phyloP scores from a whole-genome alignment of 805 yeast genomes.

The Candida takata region DNA sequence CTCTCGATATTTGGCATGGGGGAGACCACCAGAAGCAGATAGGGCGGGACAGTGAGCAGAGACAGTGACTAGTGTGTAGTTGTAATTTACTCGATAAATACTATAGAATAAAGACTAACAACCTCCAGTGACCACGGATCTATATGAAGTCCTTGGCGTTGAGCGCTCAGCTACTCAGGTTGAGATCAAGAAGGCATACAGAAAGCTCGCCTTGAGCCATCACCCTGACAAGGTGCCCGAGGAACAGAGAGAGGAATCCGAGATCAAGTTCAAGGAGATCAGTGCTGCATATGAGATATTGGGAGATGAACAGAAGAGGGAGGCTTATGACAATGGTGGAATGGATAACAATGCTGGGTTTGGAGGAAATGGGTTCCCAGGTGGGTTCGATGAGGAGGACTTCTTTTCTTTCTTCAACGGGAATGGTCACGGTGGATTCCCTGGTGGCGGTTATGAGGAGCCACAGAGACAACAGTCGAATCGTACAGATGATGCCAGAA shows the following conservation, averaged over 20 bases:
- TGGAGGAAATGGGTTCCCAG: conserved; percentile 32
- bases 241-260: conserved; percentile 62
- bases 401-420: conserved; percentile 58
- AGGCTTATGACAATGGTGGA: conserved; percentile 42
- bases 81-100: too few relatives aligned
- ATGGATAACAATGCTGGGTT: conserved; percentile 35
- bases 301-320: conserved; percentile 58
- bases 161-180: conserved; percentile 52
- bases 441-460: conserved; percentile 1
- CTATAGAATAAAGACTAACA: too few relatives aligned
- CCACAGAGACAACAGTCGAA: conserved; percentile 5
- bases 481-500: conserved; percentile 60
- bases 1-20: not conserved
- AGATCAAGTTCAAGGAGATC: conserved; percentile 73
- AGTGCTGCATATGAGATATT: conserved; percentile 81
- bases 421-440: conserved; percentile 1
- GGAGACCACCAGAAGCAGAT: too few relatives aligned
- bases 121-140: conserved; percentile 14
- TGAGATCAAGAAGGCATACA: conserved; percentile 80
- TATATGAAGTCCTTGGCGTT: conserved; percentile 67
- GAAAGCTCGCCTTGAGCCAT: conserved; percentile 70
- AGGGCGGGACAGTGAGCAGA: too few relatives aligned
- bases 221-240: conserved; percentile 88
- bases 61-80: too few relatives aligned
- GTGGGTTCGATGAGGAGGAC: conserved; percentile 59